phyloP scores from a whole-genome alignment of 257 asterid genomes.

The Eucommia ulmoides region DNA sequence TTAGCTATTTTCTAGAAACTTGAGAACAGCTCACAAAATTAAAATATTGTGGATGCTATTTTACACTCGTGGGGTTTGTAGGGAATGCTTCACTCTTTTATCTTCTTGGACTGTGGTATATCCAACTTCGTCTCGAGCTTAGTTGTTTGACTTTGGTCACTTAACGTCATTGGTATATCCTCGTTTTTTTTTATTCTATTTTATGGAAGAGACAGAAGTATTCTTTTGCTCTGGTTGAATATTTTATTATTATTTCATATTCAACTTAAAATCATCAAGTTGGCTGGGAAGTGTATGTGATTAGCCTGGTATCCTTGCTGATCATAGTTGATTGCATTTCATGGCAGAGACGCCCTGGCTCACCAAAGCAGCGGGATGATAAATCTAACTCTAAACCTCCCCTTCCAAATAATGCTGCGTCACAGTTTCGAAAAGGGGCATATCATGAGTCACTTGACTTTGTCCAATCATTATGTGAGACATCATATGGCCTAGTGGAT shows the following conservation, averaged over 20 bases:
- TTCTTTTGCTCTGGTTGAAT: background rate
- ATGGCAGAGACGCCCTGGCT: conserved; percentile 69
- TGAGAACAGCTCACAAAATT: too few relatives aligned
- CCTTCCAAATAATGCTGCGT: conserved; percentile 61
- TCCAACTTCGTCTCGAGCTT: too few relatives aligned
- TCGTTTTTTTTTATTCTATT: background rate
- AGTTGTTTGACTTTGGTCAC: too few relatives aligned
- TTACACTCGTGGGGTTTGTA: too few relatives aligned
- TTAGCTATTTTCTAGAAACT: too few relatives aligned
- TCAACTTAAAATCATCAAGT: background rate
- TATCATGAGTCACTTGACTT: conserved; percentile 95
- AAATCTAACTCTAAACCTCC: conserved; percentile 74
- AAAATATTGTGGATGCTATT: too few relatives aligned
- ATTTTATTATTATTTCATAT: too few relatives aligned
- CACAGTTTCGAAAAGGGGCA: conserved; percentile 85
- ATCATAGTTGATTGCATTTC: conserved; percentile 10
- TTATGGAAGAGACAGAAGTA: background rate
- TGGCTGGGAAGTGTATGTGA: background rate
- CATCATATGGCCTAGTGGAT: conserved; percentile 91
- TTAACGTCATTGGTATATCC: too few relatives aligned
- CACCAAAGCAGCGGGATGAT: conserved; percentile 59
- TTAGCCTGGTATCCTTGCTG: conserved; percentile 4
- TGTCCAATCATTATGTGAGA: conserved; percentile 81
- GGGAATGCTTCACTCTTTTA: too few relatives aligned
- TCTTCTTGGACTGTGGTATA: too few relatives aligned